phyloP scores from a whole-genome alignment of 225 moss, liverwort and hornwort genomes.

The Bryoerythrophyllum caledonicum region DNA sequence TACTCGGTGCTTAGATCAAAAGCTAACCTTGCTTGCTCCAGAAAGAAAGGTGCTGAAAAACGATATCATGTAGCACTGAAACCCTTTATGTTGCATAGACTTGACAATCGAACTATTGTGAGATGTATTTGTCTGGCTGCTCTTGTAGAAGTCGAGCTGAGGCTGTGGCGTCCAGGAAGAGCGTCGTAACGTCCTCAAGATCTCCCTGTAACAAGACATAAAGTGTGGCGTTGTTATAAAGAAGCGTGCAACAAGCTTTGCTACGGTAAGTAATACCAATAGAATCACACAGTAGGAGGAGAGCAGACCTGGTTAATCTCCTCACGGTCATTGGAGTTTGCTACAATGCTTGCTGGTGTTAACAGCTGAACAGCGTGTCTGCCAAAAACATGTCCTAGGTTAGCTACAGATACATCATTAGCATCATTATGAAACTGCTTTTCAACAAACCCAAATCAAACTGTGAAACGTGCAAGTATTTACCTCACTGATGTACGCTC shows the following conservation, averaged over 20 bases:
- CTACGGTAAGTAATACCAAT: not conserved
- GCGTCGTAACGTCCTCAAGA: constrained; percentile 78
- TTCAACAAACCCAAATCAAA: not conserved
- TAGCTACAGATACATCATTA: not conserved
- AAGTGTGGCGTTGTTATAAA: constrained; percentile 1
- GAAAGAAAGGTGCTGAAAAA: constrained; percentile 10
- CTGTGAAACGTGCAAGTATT: no score
- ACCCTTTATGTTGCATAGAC: not conserved
- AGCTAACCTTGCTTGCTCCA: not conserved
- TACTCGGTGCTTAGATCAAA: not conserved
- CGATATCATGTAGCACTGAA: not conserved
- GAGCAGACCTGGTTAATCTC: constrained; percentile 65
- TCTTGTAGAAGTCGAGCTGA: constrained; percentile 88
- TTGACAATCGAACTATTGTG: constrained; percentile 47
- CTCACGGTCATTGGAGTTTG: constrained; percentile 85
- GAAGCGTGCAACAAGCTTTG: not conserved
- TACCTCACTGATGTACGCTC: constrained; percentile 83
- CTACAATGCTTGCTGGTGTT: constrained; percentile 83
- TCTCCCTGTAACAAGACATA: constrained; percentile 51
- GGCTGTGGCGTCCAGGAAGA: constrained; percentile 89
- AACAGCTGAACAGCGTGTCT: constrained; percentile 93
- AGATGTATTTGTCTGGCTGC: constrained; percentile 91
- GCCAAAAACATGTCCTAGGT: constrained; percentile 16
- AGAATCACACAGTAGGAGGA: constrained; percentile 6
- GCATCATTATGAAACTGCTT: no score